Conservation (phyloP, 2,329 filamentous ascomycete species). For the Ophiocordyceps camponoti-leonardi region DNA sequence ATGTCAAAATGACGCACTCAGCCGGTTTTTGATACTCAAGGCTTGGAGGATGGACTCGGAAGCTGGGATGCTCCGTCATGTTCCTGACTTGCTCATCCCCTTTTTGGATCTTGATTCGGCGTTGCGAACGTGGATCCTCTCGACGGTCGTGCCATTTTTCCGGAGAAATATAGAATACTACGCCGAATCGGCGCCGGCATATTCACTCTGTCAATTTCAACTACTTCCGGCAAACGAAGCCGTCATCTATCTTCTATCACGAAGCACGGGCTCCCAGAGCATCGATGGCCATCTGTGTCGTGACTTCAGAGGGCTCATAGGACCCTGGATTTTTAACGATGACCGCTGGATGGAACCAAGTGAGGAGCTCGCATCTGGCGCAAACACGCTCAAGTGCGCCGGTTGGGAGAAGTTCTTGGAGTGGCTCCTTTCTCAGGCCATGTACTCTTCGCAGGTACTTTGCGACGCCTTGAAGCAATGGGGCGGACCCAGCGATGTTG, state of each 20-base stretch:
- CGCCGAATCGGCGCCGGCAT: slow-evolving; percentile 25
- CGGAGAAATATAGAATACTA: slow-evolving; percentile 57
- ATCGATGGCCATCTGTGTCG: slow-evolving; percentile 31
- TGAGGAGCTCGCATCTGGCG: slow-evolving; percentile 1
- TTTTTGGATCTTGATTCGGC: slow-evolving; percentile 46
- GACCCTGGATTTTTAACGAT: slow-evolving; percentile 56
- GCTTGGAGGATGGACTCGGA: slow-evolving; percentile 53
- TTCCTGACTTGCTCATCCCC: slow-evolving; percentile 49
- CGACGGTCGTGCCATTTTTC: slow-evolving; percentile 50
- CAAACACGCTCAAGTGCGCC: slow-evolving; percentile 21
- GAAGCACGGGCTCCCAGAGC: slow-evolving; percentile 26
- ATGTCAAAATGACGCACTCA: slow-evolving; percentile 35
- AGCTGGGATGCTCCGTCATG: slow-evolving; percentile 51
- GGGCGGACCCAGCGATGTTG: slow-evolving; percentile 55
- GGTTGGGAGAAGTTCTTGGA: slow-evolving; percentile 54
- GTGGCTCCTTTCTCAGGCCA: slow-evolving; percentile 47
- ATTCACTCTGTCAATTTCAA: slow-evolving; percentile 47
- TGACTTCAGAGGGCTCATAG: slow-evolving; percentile 50
- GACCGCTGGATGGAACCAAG: slow-evolving; percentile 29
- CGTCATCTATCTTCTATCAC: slow-evolving; percentile 42
- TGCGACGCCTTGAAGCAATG: slow-evolving; percentile 49
- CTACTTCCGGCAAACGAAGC: slow-evolving; percentile 39
- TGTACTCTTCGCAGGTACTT: slow-evolving; percentile 42
- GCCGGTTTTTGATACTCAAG: slow-evolving; percentile 49
- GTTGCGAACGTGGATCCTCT: slow-evolving; percentile 51